These are phyloP conservation scores for Ustilago bromivora DNA, from an alignment of 1,284 basidiomycete genomes.

Conservation along the genomic window DNA sequence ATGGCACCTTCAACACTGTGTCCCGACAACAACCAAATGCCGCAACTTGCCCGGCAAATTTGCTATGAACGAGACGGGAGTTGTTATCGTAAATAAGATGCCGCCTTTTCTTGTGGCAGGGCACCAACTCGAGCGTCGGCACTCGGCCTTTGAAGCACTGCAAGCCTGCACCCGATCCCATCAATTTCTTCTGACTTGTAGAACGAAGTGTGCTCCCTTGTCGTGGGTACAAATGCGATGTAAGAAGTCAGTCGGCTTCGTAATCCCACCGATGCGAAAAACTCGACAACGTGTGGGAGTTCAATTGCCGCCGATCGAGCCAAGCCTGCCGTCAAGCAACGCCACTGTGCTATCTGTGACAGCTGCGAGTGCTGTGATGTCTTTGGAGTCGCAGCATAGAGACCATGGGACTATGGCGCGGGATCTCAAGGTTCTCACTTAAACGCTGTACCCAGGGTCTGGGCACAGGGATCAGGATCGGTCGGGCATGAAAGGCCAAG, in stretches of 20 bases:
- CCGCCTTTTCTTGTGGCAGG: background rate
- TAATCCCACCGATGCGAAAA: no score
- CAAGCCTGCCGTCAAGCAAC: background rate
- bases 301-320: background rate
- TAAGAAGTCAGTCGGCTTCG: no score
- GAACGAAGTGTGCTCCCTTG: background rate
- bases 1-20: no score
- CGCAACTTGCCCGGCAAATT: background rate
- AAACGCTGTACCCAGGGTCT: no score
- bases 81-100: background rate
- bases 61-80: background rate
- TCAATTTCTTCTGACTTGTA: background rate
- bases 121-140: background rate
- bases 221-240: no score
- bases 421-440: no score
- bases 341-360: background rate
- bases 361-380: background rate
- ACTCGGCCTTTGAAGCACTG: background rate
- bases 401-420: no score
- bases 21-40: background rate
- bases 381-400: no score
- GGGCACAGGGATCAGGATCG: background rate
- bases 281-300: background rate
- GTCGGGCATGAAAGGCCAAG: background rate
- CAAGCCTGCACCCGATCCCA: background rate